Evolutionary conservation across 1,284 basidiomycete species (phyloP).

Genomic region (Microbotryomycetes sp.): DNA sequence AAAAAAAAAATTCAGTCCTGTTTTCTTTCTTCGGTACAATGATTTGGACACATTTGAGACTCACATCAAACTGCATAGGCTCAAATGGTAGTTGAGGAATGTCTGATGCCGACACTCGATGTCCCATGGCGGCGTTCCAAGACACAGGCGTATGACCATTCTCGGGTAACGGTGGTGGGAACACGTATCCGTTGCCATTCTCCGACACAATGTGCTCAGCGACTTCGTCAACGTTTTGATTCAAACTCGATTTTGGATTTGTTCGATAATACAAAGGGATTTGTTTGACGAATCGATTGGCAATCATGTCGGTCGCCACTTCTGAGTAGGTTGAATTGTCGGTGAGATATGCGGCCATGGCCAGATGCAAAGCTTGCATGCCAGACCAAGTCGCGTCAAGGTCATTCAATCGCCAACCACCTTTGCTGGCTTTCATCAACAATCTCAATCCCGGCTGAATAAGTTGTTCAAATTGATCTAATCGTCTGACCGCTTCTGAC

Average conservation of each 20-base stretch:
- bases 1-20: background rate
- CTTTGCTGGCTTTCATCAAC: background rate
- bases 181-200: constrained; percentile 34
- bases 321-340: constrained; percentile 23
- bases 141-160: constrained; percentile 6
- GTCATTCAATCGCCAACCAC: background rate
- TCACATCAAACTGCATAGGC: constrained; percentile 33
- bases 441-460: constrained; percentile 3
- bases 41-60: background rate
- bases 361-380: constrained; percentile 26
- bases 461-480: constrained; percentile 22
- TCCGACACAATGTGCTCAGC: background rate
- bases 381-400: constrained; percentile 22
- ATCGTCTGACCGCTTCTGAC: constrained; percentile 19
- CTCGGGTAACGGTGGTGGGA: constrained; percentile 32
- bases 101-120: constrained; percentile 1
- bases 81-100: constrained; percentile 31
- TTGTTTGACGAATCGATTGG: constrained; percentile 28
- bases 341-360: constrained; percentile 34
- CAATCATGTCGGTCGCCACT: constrained; percentile 24
- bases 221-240: background rate
- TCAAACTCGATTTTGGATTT: constrained; percentile 1
- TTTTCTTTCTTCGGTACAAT: background rate
- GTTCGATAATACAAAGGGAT: constrained; percentile 23
- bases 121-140: constrained; percentile 18